These are phyloP conservation scores for Mesembryanthemum crystallinum DNA, from an alignment of 148 eudicot genomes.

Conservation along the genomic window DNA sequence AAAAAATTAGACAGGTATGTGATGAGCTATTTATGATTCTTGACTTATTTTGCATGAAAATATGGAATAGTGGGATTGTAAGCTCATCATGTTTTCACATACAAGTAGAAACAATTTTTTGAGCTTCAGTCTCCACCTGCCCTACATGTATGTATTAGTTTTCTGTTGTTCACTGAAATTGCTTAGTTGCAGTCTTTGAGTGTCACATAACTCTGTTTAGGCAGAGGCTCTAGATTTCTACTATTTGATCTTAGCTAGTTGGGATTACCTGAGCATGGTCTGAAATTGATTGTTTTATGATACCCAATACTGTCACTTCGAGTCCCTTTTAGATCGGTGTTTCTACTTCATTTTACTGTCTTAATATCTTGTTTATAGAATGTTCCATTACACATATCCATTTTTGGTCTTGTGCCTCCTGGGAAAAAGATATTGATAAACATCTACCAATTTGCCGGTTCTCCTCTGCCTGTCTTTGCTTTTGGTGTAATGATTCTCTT, in stretches of 20 bases:
- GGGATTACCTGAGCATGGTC: neutral
- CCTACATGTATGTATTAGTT: neutral
- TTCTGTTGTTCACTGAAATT: neutral
- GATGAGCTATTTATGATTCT: neutral
- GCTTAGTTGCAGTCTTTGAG: neutral
- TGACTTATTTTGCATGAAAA: neutral
- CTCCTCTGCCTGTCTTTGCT: neutral
- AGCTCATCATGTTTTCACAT: neutral
- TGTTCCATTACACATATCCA: neutral
- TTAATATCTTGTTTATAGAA: neutral
- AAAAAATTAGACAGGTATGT: conserved; percentile 96
- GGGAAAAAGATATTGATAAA: neutral
- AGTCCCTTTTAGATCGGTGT: neutral
- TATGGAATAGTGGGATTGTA: neutral
- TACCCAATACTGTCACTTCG: neutral
- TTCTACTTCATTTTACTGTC: neutral
- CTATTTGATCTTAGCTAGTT: neutral
- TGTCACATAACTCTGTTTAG: neutral
- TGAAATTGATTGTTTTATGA: neutral
- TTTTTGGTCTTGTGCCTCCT: too few species aligned
- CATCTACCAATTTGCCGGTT: neutral
- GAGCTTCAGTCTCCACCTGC: neutral
- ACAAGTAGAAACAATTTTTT: neutral
- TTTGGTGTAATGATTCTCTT: neutral
- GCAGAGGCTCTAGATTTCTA: neutral